Evolutionary conservation across 192 early-diverging fungal species (phyloP).

Genomic region (Backusella circina): DNA sequence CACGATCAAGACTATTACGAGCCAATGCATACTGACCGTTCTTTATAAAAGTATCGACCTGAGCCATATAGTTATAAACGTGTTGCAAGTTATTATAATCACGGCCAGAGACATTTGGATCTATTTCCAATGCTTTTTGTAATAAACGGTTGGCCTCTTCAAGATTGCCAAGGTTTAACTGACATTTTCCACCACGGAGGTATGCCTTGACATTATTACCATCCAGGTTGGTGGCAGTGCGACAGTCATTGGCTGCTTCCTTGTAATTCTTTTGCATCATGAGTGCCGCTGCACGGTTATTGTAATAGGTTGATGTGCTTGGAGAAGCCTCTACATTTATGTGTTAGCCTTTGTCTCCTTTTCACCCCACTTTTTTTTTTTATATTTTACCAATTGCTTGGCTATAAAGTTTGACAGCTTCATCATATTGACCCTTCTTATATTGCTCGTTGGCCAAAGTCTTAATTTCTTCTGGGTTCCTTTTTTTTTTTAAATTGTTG

Average conservation of each 20-base stretch:
- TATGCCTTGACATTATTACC: constrained; percentile 59
- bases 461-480: constrained; percentile 64
- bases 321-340: constrained; percentile 48
- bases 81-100: constrained; percentile 41
- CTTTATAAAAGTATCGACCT: constrained; percentile 38
- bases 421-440: constrained; percentile 62
- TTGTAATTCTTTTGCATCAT: constrained; percentile 62
- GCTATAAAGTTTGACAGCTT: constrained; percentile 67
- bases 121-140: constrained; percentile 35
- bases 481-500: not conserved
- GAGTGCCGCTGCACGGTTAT: constrained; percentile 77
- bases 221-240: constrained; percentile 55
- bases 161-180: constrained; percentile 65
- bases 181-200: constrained; percentile 69
- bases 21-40: constrained; percentile 47
- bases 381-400: constrained; percentile 62
- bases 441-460: constrained; percentile 66
- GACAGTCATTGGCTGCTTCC: constrained; percentile 63
- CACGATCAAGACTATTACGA: constrained; percentile 41
- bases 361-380: not conserved
- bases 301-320: constrained; percentile 60
- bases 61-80: constrained; percentile 44
- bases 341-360: not conserved
- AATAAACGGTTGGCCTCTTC: constrained; percentile 53
- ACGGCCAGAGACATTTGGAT: constrained; percentile 32